phyloP scores from a whole-genome alignment of 2,329 filamentous ascomycete genomes.

The Fusarium sp. region DNA sequence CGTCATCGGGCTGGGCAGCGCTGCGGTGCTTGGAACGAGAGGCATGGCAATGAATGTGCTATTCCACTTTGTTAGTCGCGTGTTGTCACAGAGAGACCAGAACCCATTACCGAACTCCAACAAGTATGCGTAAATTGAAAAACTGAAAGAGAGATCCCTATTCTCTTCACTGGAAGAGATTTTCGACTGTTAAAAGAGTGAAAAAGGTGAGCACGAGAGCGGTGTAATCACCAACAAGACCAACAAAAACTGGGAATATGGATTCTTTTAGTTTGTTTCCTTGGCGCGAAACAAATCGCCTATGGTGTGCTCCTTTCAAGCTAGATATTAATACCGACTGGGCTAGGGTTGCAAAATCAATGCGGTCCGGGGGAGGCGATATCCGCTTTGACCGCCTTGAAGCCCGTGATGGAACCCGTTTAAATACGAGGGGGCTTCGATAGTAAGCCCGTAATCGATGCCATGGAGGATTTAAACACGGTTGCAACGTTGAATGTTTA shows the following conservation, averaged over 20 bases:
- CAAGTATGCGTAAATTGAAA: constrained; percentile 5
- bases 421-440: constrained; percentile 38
- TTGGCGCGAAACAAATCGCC: constrained; percentile 33
- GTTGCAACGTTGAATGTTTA: constrained; percentile 21
- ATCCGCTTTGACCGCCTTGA: constrained; percentile 49
- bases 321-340: constrained; percentile 35
- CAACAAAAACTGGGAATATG: constrained; percentile 30
- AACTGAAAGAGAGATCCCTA: not conserved
- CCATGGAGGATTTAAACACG: constrained; percentile 34
- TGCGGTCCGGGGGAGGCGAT: constrained; percentile 44
- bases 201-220: constrained; percentile 24
- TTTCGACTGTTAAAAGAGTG: constrained; percentile 8
- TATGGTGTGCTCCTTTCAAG: constrained; percentile 40
- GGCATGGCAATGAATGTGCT: constrained; percentile 37
- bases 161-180: constrained; percentile 1
- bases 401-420: constrained; percentile 46
- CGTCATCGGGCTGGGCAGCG: constrained; percentile 41
- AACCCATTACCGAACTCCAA: constrained; percentile 7
- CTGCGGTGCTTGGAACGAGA: constrained; percentile 41
- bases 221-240: constrained; percentile 33
- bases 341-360: constrained; percentile 44
- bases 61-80: constrained; percentile 12
- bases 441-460: constrained; percentile 46
- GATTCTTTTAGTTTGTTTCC: constrained; percentile 42
- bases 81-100: not conserved